Percentiles rank a stretch among this genome's conserved stretches.
These are phyloP conservation scores for Hygrophila difformis DNA, from an alignment of 257 asterid genomes.

Conservation along the genomic window DNA sequence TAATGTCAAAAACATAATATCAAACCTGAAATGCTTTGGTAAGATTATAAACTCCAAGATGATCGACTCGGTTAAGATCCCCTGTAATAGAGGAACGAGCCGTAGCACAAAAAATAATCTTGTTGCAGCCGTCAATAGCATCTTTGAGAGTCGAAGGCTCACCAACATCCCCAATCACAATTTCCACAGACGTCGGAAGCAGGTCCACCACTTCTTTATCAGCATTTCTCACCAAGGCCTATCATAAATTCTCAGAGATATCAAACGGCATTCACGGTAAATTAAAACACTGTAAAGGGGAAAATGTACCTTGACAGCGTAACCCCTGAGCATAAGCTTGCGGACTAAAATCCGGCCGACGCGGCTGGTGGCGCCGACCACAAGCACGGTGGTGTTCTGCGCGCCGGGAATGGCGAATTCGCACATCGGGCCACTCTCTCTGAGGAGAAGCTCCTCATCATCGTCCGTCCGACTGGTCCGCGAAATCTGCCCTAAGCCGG, in stretches of 20 bases:
- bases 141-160: conserved; percentile 62
- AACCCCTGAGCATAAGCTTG: conserved; percentile 95
- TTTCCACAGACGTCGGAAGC: conserved; percentile 89
- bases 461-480: conserved; percentile 56
- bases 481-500: conserved; percentile 91
- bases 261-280: background rate
- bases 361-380: conserved; percentile 96
- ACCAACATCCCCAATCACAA: conserved; percentile 88
- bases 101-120: conserved; percentile 89
- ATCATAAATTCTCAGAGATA: conserved; percentile 18
- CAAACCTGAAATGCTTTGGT: conserved; percentile 91
- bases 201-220: conserved; percentile 66
- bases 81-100: conserved; percentile 93
- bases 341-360: conserved; percentile 90
- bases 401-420: conserved; percentile 94
- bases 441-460: conserved; percentile 51
- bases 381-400: conserved; percentile 91
- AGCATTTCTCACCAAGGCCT: conserved; percentile 84
- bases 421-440: conserved; percentile 95
- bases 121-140: conserved; percentile 86
- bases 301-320: conserved; percentile 69
- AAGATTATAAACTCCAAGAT: conserved; percentile 84
- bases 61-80: conserved; percentile 87
- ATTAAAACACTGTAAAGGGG: background rate
- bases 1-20: background rate